Conservation (phyloP, 768 basidiomycete genomes). For the Amanita inopinata region DNA sequence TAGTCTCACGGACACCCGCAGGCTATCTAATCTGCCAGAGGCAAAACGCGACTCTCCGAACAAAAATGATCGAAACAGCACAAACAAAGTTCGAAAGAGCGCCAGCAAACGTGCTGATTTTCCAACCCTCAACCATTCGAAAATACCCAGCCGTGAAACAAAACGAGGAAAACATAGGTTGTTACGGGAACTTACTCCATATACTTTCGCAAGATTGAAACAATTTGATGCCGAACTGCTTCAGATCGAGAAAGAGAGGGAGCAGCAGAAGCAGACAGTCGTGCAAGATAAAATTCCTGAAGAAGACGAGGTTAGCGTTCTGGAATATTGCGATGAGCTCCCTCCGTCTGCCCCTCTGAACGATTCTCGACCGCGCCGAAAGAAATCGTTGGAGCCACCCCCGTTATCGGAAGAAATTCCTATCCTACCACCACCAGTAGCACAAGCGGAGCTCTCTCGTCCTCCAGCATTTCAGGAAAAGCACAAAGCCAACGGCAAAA, state of each 20-base stretch:
- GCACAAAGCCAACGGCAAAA: neutral
- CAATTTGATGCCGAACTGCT: conserved; percentile 4
- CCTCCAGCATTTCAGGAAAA: neutral
- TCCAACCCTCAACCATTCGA: no score
- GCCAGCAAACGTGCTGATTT: no score
- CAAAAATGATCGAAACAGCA: no score
- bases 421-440: neutral
- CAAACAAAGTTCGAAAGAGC: no score
- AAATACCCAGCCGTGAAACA: no score
- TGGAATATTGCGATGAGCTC: conserved; percentile 1
- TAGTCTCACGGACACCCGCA: no score
- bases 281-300: neutral
- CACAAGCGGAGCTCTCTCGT: neutral
- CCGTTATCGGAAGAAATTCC: neutral
- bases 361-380: neutral
- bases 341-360: neutral
- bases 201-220: neutral
- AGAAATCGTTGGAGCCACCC: neutral
- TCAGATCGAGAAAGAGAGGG: neutral
- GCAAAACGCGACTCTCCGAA: neutral
- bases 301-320: neutral
- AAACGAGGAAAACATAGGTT: no score
- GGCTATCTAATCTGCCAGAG: no score
- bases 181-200: neutral
- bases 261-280: neutral